Conservation (phyloP, 208 protist species). For the Crithidia mellificae region DNA sequence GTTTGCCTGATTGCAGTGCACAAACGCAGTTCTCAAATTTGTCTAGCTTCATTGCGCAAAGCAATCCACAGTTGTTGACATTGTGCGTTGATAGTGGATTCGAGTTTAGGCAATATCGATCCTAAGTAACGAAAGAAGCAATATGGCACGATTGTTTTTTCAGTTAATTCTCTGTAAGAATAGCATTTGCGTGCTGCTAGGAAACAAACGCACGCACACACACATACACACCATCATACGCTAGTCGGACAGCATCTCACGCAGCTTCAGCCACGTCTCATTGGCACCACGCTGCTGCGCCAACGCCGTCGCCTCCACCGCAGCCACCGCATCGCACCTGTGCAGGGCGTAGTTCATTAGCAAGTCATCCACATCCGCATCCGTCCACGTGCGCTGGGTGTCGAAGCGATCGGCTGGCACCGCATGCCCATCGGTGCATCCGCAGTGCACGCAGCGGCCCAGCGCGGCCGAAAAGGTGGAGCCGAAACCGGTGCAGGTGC, state of each 20-base stretch:
- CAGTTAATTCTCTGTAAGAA: too few relatives aligned
- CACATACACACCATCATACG: too few relatives aligned
- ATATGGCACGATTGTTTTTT: too few relatives aligned
- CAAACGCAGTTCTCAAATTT: too few relatives aligned
- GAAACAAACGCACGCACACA: too few relatives aligned
- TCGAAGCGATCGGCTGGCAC: constrained; percentile 35
- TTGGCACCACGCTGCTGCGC: constrained; percentile 35
- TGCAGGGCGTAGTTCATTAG: constrained; percentile 50
- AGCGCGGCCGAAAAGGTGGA: constrained; percentile 50
- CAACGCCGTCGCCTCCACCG: constrained; percentile 57
- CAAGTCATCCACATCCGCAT: constrained; percentile 48
- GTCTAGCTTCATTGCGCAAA: too few relatives aligned
- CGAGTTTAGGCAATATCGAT: too few relatives aligned
- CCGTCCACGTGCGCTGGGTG: constrained; percentile 47
- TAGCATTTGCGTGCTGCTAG: too few relatives aligned
- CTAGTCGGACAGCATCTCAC: constrained; percentile 29
- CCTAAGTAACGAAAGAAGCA: too few relatives aligned
- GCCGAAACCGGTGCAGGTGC: constrained; percentile 75
- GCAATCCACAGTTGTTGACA: too few relatives aligned
- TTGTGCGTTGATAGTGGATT: too few relatives aligned
- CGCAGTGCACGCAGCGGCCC: constrained; percentile 57
- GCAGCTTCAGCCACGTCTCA: constrained; percentile 42
- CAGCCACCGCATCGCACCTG: constrained; percentile 69
- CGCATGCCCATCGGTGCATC: constrained; percentile 64
- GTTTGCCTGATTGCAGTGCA: too few relatives aligned